These are phyloP conservation scores for Tricholoma saponaceum DNA, from an alignment of 768 basidiomycete species.

Conservation along the genomic window DNA sequence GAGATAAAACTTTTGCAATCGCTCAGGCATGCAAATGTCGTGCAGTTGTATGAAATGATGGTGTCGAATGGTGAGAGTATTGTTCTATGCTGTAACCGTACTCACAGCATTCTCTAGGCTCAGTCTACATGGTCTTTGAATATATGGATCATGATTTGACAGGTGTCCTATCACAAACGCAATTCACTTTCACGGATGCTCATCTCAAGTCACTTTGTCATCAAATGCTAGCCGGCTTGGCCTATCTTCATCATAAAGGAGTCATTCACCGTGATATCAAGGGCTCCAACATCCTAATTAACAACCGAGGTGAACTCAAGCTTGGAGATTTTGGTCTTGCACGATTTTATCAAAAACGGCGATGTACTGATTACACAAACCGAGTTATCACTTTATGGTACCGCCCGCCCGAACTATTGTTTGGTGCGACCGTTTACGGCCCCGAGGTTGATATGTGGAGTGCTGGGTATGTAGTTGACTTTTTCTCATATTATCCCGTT, in stretches of 20 bases:
- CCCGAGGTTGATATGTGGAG: conserved; percentile 99
- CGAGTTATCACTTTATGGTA: conserved; percentile 99
- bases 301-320: conserved; percentile 89
- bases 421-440: conserved; percentile 95
- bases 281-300: conserved; percentile 95
- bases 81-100: neutral
- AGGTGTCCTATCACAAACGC: conserved; percentile 87
- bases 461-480: conserved; percentile 67
- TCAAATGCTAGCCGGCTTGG: conserved; percentile 93
- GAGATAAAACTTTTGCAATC: conserved; percentile 98
- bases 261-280: conserved; percentile 99
- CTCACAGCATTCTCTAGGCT: conserved; percentile 45
- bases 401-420: conserved; percentile 89
- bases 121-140: conserved; percentile 99
- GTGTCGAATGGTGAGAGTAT: conserved; percentile 81
- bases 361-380: conserved; percentile 95
- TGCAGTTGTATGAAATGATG: conserved; percentile 96
- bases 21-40: conserved; percentile 84
- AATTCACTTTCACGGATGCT: conserved; percentile 78
- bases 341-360: conserved; percentile 89
- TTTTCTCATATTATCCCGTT: neutral
- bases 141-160: conserved; percentile 99
- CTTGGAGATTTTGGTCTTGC: conserved; percentile 97
- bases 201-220: conserved; percentile 94
- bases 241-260: conserved; percentile 92